A percentile compares a stretch with the other conserved stretches of the same genome.
Evolutionary conservation across 176 grass and related monocot genomes (phyloP).

Genomic region (Oryza coarctata): DNA sequence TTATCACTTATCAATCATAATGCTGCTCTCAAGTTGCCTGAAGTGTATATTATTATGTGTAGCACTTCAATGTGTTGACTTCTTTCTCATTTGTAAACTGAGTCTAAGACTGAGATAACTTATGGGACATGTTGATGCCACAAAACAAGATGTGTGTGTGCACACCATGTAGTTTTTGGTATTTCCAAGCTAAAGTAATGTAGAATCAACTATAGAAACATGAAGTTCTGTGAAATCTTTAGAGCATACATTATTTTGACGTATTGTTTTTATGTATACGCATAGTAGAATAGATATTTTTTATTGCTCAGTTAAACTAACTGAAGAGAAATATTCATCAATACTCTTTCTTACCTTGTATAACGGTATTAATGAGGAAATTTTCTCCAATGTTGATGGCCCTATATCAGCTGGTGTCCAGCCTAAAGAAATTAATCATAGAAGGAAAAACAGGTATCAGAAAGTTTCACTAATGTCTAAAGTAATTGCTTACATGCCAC

Average conservation of each 20-base stretch:
- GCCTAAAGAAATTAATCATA: slow-evolving; percentile 45
- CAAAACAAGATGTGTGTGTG: background rate
- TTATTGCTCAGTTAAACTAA: background rate
- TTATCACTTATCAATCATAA: slow-evolving; percentile 18
- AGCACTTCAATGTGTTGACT: slow-evolving; percentile 10
- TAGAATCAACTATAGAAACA: slow-evolving; percentile 1
- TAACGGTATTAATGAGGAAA: slow-evolving; percentile 56
- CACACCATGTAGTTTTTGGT: background rate
- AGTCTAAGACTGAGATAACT: background rate
- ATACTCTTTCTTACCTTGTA: slow-evolving; percentile 61
- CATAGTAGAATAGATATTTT: background rate
- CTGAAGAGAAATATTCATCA: background rate
- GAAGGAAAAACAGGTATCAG: slow-evolving; percentile 17
- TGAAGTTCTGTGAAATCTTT: slow-evolving; percentile 3
- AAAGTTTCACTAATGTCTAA: background rate
- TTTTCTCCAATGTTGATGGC: slow-evolving; percentile 71
- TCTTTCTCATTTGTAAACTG: background rate
- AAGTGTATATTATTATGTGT: background rate
- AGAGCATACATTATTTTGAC: background rate
- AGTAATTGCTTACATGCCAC: slow-evolving; percentile 8
- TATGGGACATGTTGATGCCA: background rate
- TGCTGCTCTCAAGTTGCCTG: slow-evolving; percentile 12
- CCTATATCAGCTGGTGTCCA: slow-evolving; percentile 88
- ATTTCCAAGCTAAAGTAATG: background rate
- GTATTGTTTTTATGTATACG: slow-evolving; percentile 14